These are phyloP conservation scores for Penicillium sp. DNA, from an alignment of 2,329 filamentous ascomycete genomes.

Conservation along the genomic window DNA sequence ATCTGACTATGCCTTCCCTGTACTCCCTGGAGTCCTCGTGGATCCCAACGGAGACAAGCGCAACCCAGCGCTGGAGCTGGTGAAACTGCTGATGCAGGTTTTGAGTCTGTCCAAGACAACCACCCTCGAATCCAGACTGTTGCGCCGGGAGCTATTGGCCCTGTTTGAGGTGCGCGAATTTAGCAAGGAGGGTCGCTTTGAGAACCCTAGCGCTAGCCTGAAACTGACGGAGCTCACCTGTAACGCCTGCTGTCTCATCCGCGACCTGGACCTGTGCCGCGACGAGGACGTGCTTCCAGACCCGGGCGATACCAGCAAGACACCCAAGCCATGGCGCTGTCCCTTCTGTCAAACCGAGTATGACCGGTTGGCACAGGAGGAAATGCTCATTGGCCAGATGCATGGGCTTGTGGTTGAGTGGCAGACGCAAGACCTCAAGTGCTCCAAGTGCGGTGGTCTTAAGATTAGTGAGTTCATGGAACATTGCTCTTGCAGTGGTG, in stretches of 20 bases:
- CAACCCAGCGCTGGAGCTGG: constrained; percentile 81
- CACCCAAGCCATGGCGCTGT: constrained; percentile 64
- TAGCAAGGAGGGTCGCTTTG: constrained; percentile 77
- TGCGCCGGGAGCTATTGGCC: constrained; percentile 82
- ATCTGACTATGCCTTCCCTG: constrained; percentile 79
- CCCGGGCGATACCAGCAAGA: constrained; percentile 28
- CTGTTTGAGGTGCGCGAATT: constrained; percentile 96
- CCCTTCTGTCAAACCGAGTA: constrained; percentile 69
- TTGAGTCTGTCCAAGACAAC: constrained; percentile 87
- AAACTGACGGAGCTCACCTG: constrained; percentile 74
- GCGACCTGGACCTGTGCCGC: constrained; percentile 86
- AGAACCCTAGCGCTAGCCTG: constrained; percentile 75
- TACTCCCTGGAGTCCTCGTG: constrained; percentile 54
- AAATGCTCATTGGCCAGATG: constrained; percentile 71
- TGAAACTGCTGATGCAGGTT: constrained; percentile 90
- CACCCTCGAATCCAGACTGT: constrained; percentile 75
- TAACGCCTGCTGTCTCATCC: constrained; percentile 80
- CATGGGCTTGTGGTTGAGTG: constrained; percentile 73
- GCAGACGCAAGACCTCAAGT: constrained; percentile 86
- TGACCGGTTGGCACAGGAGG: constrained; percentile 76
- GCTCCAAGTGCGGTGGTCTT: constrained; percentile 62
- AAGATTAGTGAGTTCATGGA: constrained; percentile 92
- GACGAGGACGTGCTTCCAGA: constrained; percentile 74
- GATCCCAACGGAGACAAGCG: constrained; percentile 54
- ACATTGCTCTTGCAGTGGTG: constrained; percentile 87